A percentile compares a stretch with the other conserved stretches of the same genome.
These are phyloP conservation scores for Allium cepa DNA, from an alignment of 106 monocot genomes.

Conservation along the genomic window DNA sequence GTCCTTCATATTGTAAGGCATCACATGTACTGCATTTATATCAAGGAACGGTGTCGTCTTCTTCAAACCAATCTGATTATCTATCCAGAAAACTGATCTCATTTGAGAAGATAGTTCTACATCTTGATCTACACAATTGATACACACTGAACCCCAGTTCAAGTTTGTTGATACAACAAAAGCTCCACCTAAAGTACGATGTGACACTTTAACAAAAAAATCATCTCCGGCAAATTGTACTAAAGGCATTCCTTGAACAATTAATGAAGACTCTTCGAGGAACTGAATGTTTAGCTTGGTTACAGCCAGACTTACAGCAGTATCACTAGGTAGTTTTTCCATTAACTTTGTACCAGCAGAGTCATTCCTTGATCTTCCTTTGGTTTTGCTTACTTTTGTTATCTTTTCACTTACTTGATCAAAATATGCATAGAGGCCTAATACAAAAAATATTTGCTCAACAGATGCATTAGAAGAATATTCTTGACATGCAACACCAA, in stretches of 20 bases:
- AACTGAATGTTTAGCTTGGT: slow-evolving; percentile 59
- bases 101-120: slow-evolving; percentile 37
- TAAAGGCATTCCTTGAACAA: slow-evolving; percentile 51
- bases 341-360: slow-evolving; percentile 33
- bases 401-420: slow-evolving; percentile 79
- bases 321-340: slow-evolving; percentile 83
- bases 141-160: slow-evolving; percentile 53
- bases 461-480: slow-evolving; percentile 82
- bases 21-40: slow-evolving; percentile 57
- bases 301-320: slow-evolving; percentile 72
- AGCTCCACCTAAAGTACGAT: slow-evolving; percentile 85
- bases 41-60: slow-evolving; percentile 59
- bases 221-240: slow-evolving; percentile 78
- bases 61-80: slow-evolving; percentile 20
- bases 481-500: slow-evolving; percentile 69
- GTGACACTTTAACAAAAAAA: slow-evolving; percentile 77
- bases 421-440: slow-evolving; percentile 87
- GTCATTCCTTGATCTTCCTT: slow-evolving; percentile 12
- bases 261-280: slow-evolving; percentile 44
- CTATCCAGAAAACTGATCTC: slow-evolving; percentile 92
- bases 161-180: slow-evolving; percentile 84
- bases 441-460: slow-evolving; percentile 89
- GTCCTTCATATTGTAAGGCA: slow-evolving; percentile 76
- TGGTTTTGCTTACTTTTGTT: slow-evolving; percentile 41
- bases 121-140: slow-evolving; percentile 70